Base-by-base conservation (phyloP, 2,329 filamentous ascomycete species). In the Myriosclerotinia duriaeana region DNA sequence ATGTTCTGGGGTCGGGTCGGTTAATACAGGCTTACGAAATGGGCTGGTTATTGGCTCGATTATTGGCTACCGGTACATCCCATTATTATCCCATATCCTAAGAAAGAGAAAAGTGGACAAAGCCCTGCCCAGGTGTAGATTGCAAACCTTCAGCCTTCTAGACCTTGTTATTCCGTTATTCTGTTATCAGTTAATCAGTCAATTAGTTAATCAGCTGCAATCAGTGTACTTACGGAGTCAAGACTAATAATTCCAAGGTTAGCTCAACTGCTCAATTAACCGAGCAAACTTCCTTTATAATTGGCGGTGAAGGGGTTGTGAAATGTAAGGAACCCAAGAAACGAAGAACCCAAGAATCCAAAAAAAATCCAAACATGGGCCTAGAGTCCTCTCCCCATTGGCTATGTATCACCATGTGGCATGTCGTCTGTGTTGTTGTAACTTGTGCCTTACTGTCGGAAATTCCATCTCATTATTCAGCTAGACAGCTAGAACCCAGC, bases 401-500 rank as follows among this genome's bases (percentile, higher is more conserved):
- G 58, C 1, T 61, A 26, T 22, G n/a, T 17, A 26, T 38, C 8
- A 34, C 58, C n/a, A 60, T 60, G 44, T 60, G 44, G 56, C 56
- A 50, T 60, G 38, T 48, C 30, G 30, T 48, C 42, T 36, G 30
- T 48, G 42, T 26, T 20, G 2, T 50, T 50, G 38, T 40, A 7
- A 22, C 54, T 30, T 58, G 38, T 40, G 38, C 38, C 54, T 30
- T 58, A 22, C 54, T 58, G 54, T 58, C 54, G 54, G 54, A 44
- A 58, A 34, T 34, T 34, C 30, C 30, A 34, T 58, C 38, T n/a
- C 15, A 30, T 12, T 30, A n/a, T n/a, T n/a, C n/a, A n/a, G n/a
- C n/a, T n/a, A n/a, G n/a, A n/a, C n/a, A 54, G 30, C 38, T 50
- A 22, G n/a, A 50, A 50, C 14, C 46, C n/a, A 50, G 46, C 46